Base-by-base conservation (phyloP, 148 eudicot species). In the Selenicereus undatus region DNA sequence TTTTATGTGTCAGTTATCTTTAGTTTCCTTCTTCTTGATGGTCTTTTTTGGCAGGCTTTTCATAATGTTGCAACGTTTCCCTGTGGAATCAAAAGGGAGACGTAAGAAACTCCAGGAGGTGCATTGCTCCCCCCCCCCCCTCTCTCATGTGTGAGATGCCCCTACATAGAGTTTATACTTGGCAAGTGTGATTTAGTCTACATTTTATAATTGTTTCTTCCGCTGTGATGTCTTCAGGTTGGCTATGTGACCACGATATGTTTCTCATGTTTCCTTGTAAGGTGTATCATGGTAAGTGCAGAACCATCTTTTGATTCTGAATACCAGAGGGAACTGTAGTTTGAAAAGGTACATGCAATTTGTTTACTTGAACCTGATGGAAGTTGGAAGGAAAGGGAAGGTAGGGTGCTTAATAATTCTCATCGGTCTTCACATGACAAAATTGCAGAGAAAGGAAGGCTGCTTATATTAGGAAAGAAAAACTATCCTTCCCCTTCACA, bases 61-160 rank as follows among this genome's bases (percentile, higher is more conserved):
- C 90, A 81, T 93, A 56, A 96, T 96, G 98, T 86, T 96, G 83
- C 89, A 92, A 84, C 88, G 99, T 22, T 96, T 96, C 81, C 99
- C 99, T 43, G 98, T 96, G 69, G 99, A 92, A 86, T 96, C 99
- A 39, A 93, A 89, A 86, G 99, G 98, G 79, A 86, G 99, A 27
- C 97, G 93, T 76, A 93, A 93, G 87, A 96, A 96, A 90, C 89
- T 96, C 45, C 98, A 93, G 87, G 99, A 96, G 92, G 99, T 94
- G 83, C 69, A 71, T 78, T 51, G 27, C 77, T 80, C 18, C 8
- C 43, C 43, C 8, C 43, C 8, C 43, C 8, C 43, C 8, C 43
- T 4, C 43, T 1, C 21, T n/a, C 18, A 45, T 42, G 45, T 77
- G 3, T 69, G 24, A 36, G 51, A 11, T 73, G 22, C 42, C 18